Conservation (phyloP, 768 basidiomycete genomes). For the Lentinula boryana region DNA sequence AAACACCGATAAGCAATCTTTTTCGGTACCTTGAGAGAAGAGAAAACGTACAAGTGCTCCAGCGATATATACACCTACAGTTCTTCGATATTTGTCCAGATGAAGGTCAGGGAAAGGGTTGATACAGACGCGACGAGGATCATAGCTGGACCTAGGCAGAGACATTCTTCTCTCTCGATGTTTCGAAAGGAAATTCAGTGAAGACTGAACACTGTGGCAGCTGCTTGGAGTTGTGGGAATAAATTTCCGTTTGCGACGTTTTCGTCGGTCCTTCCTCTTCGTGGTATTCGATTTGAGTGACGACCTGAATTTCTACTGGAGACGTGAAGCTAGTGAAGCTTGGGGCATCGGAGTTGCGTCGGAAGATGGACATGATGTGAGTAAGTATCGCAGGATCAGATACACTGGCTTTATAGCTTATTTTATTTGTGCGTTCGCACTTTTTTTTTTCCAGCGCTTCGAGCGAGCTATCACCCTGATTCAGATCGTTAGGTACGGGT, state of each 20-base stretch:
- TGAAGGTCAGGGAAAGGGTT: slow-evolving; percentile 77
- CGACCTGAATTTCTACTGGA: slow-evolving; percentile 4
- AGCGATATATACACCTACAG: slow-evolving; percentile 85
- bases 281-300: background rate
- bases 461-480: background rate
- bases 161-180: slow-evolving; percentile 24
- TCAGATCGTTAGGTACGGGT: background rate
- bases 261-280: background rate
- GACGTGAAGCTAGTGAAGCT: background rate
- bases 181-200: background rate
- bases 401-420: background rate
- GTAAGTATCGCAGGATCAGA: background rate
- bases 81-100: slow-evolving; percentile 74
- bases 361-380: background rate
- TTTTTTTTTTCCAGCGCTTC: background rate
- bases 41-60: slow-evolving; percentile 75
- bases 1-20: background rate
- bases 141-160: slow-evolving; percentile 51
- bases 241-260: background rate
- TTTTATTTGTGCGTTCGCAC: background rate
- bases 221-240: background rate
- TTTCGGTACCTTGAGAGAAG: background rate
- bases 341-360: background rate
- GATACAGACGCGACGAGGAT: slow-evolving; percentile 66
- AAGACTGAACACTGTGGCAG: background rate